Conservation (phyloP, 1,139 yeast genomes). For the Meyerozyma sp. region DNA sequence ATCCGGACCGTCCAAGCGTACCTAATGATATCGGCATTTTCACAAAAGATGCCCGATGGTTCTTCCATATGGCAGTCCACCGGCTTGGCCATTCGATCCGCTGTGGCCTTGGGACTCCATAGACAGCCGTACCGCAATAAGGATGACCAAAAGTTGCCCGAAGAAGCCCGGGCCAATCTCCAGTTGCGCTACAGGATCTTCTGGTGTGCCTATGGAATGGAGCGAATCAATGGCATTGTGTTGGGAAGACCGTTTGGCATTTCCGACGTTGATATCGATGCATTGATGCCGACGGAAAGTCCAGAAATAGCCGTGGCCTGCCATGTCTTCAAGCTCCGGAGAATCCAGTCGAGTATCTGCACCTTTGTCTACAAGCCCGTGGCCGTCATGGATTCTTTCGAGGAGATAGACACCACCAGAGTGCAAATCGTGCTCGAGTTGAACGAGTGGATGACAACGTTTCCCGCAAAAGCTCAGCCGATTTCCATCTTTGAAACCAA, state of each 20-base stretch:
- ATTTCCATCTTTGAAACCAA: neutral
- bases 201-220: neutral
- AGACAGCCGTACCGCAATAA: neutral
- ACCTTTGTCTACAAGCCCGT: neutral
- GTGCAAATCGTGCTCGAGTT: neutral
- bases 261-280: neutral
- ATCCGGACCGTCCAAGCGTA: neutral
- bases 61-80: neutral
- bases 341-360: conserved; percentile 13
- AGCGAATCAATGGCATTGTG: neutral
- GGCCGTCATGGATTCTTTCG: neutral
- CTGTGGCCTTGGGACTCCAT: neutral
- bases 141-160: neutral
- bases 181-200: neutral
- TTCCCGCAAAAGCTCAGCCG: neutral
- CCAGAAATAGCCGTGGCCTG: neutral
- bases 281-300: neutral
- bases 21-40: neutral
- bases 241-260: neutral
- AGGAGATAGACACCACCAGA: neutral
- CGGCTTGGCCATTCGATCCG: neutral
- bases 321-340: neutral
- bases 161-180: neutral
- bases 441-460: neutral
- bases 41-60: neutral